Evolutionary conservation across 1,284 basidiomycete species (phyloP).

Genomic region (Sporisorium reilianum): DNA sequence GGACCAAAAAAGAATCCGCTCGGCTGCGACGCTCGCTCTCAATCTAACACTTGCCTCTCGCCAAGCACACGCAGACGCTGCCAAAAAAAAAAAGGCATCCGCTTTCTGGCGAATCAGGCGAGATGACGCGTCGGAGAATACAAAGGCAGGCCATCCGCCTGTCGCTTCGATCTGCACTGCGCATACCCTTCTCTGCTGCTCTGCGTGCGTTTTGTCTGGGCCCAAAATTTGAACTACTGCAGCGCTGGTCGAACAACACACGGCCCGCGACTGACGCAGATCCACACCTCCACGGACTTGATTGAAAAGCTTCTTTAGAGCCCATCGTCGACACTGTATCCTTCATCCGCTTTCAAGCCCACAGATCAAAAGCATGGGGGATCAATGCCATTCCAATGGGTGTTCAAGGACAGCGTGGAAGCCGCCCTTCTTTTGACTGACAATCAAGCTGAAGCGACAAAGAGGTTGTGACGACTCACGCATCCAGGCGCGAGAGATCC

Average conservation of each 20-base stretch:
- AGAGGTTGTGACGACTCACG: neutral
- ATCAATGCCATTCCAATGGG: neutral
- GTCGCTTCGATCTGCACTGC: conserved; percentile 15
- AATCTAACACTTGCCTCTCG: neutral
- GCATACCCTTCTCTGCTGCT: conserved; percentile 1
- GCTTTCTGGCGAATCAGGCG: neutral
- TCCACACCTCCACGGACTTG: conserved; percentile 8
- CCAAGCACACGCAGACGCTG: neutral
- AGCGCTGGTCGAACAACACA: too few relatives aligned
- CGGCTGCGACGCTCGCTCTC: neutral
- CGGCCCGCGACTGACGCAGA: neutral
- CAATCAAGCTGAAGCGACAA: neutral
- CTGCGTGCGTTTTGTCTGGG: neutral
- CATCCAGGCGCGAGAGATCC: conserved; percentile 53
- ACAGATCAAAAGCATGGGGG: neutral
- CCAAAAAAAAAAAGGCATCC: too few relatives aligned
- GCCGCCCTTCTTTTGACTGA: too few relatives aligned
- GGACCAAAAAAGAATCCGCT: neutral
- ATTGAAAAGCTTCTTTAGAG: neutral
- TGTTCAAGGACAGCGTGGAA: too few relatives aligned
- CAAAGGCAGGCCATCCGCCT: neutral
- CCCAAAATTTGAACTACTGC: too few relatives aligned
- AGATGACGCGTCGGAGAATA: conserved; percentile 29
- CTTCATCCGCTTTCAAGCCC: too few relatives aligned
- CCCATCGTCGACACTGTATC: neutral